Conservation (phyloP, 2,329 filamentous ascomycete genomes). For the Fusarium penzigii region DNA sequence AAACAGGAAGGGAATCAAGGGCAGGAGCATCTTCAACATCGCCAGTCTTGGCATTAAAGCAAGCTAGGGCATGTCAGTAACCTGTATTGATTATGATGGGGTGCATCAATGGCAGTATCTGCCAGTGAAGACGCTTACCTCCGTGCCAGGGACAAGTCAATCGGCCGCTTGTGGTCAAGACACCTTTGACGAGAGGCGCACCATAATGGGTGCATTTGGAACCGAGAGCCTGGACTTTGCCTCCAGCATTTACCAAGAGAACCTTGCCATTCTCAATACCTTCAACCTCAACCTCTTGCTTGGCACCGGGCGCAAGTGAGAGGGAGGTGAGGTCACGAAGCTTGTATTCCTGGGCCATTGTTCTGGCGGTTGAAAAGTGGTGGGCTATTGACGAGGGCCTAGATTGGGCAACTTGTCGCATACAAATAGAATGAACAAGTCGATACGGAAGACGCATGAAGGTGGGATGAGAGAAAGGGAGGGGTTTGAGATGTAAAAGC, state of each 20-base stretch:
- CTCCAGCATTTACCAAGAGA: conserved; percentile 76
- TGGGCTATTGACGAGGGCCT: conserved; percentile 9
- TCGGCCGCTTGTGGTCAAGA: conserved; percentile 78
- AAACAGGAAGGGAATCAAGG: conserved; percentile 80
- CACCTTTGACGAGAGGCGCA: conserved; percentile 82
- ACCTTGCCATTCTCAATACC: conserved; percentile 86
- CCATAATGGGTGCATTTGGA: conserved; percentile 91
- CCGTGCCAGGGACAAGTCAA: conserved; percentile 97
- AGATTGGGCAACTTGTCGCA: conserved; percentile 10
- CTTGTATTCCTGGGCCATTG: conserved; percentile 62
- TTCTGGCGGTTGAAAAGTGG: conserved; percentile 30
- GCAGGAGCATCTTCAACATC: conserved; percentile 96
- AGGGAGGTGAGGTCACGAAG: conserved; percentile 78
- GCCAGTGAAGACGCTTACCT: conserved; percentile 50
- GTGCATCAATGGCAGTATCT: conserved; percentile 24
- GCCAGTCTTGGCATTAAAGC: conserved; percentile 85
- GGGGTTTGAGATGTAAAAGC: background rate
- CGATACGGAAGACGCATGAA: conserved; percentile 19
- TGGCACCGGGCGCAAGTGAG: conserved; percentile 75
- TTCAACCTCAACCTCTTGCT: conserved; percentile 87
- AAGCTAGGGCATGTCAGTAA: conserved; percentile 57
- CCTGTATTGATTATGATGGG: background rate
- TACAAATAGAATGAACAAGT: conserved; percentile 16
- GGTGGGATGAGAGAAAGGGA: conserved; percentile 7
- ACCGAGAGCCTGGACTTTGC: conserved; percentile 76